phyloP scores from a whole-genome alignment of 352 stramenopile genomes.

The Pythium phragmitis region DNA sequence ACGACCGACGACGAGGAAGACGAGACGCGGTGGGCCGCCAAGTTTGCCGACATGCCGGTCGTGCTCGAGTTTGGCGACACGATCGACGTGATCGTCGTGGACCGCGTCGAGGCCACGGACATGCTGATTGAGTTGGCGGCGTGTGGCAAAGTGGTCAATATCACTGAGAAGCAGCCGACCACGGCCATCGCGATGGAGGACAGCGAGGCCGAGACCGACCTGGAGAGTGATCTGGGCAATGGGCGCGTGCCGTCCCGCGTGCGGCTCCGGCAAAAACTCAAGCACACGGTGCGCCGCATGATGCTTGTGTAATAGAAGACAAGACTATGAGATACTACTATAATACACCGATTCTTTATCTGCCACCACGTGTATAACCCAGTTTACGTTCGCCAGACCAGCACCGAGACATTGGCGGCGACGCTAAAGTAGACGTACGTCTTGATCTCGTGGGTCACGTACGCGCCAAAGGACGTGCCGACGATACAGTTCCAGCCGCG shows the following conservation, averaged over 20 bases:
- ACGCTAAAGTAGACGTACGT: constrained; percentile 96
- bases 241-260: constrained; percentile 25
- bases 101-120: constrained; percentile 58
- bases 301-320: constrained; percentile 36
- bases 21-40: constrained; percentile 34
- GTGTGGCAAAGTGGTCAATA: constrained; percentile 63
- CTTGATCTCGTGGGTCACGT: constrained; percentile 95
- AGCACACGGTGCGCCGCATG: constrained; percentile 47
- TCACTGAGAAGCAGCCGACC: constrained; percentile 38
- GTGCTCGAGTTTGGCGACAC: constrained; percentile 56
- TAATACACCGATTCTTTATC: not conserved
- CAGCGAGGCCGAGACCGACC: constrained; percentile 27
- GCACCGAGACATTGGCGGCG: constrained; percentile 87
- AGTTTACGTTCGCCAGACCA: constrained; percentile 89
- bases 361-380: no score
- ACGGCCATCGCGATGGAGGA: constrained; percentile 46
- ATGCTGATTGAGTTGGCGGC: constrained; percentile 68
- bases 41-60: constrained; percentile 54
- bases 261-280: constrained; percentile 37
- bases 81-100: constrained; percentile 64
- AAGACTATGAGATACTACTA: not conserved
- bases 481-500: constrained; percentile 93
- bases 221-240: constrained; percentile 23
- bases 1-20: constrained; percentile 8
- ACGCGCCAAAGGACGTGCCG: constrained; percentile 89